These are phyloP conservation scores for Gossypium raimondii DNA, from an alignment of 345 rosid genomes.

Conservation along the genomic window DNA sequence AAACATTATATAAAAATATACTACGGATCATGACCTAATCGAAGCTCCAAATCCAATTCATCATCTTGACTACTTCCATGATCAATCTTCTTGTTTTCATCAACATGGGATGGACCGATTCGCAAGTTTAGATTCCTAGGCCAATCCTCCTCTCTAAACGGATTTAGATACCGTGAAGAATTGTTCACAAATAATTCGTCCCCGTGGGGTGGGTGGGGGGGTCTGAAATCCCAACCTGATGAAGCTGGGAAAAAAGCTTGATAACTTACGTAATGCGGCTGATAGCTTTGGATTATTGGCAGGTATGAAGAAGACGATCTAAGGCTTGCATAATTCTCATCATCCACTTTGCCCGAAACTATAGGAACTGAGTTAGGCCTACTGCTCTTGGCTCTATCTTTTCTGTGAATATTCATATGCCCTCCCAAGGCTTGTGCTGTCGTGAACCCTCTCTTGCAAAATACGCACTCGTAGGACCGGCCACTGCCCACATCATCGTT, in stretches of 20 bases:
- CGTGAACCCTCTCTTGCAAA: conserved; percentile 92
- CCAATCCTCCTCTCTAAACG: conserved; percentile 31
- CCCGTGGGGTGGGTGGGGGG: conserved; percentile 21
- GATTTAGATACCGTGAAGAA: conserved; percentile 23
- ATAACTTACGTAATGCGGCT: conserved; percentile 22
- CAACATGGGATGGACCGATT: conserved; percentile 39
- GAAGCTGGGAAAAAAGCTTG: conserved; percentile 38
- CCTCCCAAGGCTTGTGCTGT: conserved; percentile 96
- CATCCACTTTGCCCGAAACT: conserved; percentile 22
- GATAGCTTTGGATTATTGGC: conserved; percentile 28
- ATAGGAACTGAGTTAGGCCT: conserved; percentile 26
- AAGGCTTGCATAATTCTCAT: conserved; percentile 21
- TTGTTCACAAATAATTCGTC: conserved; percentile 27
- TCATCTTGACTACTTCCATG: conserved; percentile 35
- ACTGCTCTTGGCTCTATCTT: conserved; percentile 57
- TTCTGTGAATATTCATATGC: conserved; percentile 92
- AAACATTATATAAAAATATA: not conserved
- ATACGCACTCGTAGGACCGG: conserved; percentile 57
- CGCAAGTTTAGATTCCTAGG: conserved; percentile 45
- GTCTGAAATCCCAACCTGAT: conserved; percentile 24
- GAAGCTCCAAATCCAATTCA: conserved; percentile 86
- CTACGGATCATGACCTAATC: conserved; percentile 62
- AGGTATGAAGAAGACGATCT: conserved; percentile 20
- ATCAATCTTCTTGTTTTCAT: conserved; percentile 22
- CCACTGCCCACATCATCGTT: conserved; percentile 30